These are phyloP conservation scores for Pistacia integerrima DNA, from an alignment of 345 rosid species.

Conservation along the genomic window DNA sequence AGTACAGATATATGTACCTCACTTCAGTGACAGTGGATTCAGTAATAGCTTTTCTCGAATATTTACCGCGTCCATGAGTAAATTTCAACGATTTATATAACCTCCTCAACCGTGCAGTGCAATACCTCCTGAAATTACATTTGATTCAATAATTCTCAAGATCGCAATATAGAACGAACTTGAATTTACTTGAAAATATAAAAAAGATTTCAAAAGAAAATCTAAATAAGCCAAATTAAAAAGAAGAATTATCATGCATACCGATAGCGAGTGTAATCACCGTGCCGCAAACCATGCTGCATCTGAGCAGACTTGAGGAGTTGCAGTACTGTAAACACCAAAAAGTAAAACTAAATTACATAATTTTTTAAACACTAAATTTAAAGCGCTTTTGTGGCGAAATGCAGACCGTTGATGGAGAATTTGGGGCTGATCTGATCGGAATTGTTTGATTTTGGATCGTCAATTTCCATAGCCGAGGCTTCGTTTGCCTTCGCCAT, in stretches of 20 bases:
- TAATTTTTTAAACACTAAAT: not conserved
- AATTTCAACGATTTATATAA: slow-evolving; percentile 88
- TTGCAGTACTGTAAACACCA: slow-evolving; percentile 64
- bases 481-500: slow-evolving; percentile 48
- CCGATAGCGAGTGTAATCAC: slow-evolving; percentile 94
- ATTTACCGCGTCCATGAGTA: slow-evolving; percentile 95
- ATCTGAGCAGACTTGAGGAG: slow-evolving; percentile 88
- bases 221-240: not conserved
- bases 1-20: slow-evolving; percentile 46
- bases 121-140: slow-evolving; percentile 73
- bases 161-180: not conserved
- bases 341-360: slow-evolving; percentile 4
- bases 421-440: slow-evolving; percentile 68
- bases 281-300: slow-evolving; percentile 98
- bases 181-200: not conserved
- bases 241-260: slow-evolving; percentile 13
- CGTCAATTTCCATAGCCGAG: slow-evolving; percentile 79
- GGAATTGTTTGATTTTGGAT: slow-evolving; percentile 44
- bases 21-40: slow-evolving; percentile 92
- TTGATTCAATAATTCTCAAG: slow-evolving; percentile 20
- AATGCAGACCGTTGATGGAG: slow-evolving; percentile 69
- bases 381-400: not conserved
- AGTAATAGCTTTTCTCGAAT: slow-evolving; percentile 61
- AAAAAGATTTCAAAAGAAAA: not conserved
- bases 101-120: slow-evolving; percentile 95